phyloP scores from a whole-genome alignment of 768 basidiomycete species.

The Lentinus tigrinus region DNA sequence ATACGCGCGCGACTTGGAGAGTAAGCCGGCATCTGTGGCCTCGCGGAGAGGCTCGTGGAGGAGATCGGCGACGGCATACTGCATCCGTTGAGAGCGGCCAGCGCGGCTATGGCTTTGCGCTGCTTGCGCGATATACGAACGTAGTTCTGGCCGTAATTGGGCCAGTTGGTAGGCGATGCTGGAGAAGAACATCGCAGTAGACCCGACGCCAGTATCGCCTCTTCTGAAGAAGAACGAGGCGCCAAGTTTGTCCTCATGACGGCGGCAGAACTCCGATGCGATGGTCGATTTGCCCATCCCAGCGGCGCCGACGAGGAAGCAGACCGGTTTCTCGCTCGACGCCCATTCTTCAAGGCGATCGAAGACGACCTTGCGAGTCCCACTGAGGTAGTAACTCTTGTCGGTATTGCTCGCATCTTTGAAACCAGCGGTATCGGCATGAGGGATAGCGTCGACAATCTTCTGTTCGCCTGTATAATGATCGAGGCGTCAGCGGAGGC shows the following conservation, averaged over 20 bases:
- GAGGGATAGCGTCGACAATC: neutral
- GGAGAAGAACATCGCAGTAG: slow-evolving; percentile 1
- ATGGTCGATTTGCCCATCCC: slow-evolving; percentile 19
- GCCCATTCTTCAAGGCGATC: slow-evolving; percentile 5
- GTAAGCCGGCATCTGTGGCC: neutral
- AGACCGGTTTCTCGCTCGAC: neutral
- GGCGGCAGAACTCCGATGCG: slow-evolving; percentile 9
- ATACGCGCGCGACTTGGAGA: neutral
- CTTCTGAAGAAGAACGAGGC: slow-evolving; percentile 14
- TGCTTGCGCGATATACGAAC: neutral
- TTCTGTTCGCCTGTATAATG: too few species aligned
- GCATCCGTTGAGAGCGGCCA: neutral
- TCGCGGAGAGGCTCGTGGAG: neutral
- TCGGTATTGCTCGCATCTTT: neutral
- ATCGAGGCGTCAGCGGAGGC: too few species aligned
- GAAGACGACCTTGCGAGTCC: slow-evolving; percentile 4
- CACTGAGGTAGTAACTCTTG: slow-evolving; percentile 3
- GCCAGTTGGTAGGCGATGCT: slow-evolving; percentile 14
- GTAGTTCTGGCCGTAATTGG: neutral
- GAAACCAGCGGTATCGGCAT: neutral
- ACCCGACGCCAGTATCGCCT: neutral
- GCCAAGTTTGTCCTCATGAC: slow-evolving; percentile 2
- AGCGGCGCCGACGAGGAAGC: slow-evolving; percentile 11
- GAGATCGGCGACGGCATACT: neutral
- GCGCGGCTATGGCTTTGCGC: neutral